Evolutionary conservation across 169 alveolate genomes (phyloP).

Genomic region (Plasmodium billcollinsi): DNA sequence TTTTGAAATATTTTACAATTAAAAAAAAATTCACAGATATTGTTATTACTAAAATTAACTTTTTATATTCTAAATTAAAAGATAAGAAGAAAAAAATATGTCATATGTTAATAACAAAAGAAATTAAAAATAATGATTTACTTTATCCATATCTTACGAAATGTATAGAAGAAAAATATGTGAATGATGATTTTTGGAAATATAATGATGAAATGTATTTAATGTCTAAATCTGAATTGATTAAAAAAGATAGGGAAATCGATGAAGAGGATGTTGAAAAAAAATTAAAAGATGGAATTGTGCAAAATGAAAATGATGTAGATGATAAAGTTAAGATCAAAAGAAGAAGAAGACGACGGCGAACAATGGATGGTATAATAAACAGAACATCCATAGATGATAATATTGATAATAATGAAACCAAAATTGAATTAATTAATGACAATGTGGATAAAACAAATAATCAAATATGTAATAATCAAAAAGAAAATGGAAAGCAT

Average conservation of each 20-base stretch:
- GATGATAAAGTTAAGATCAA: not conserved
- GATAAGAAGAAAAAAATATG: conserved; percentile 39
- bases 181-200: no score
- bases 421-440: not conserved
- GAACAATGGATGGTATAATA: no score
- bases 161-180: not conserved
- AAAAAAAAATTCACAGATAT: conserved; percentile 65
- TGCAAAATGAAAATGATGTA: not conserved
- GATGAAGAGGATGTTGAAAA: no score
- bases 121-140: conserved; percentile 8
- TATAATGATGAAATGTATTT: no score
- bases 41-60: conserved; percentile 23
- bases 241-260: not conserved
- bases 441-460: not conserved
- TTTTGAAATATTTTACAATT: conserved; percentile 48
- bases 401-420: no score
- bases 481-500: not conserved
- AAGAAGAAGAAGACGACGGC: conserved; percentile 13
- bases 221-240: not conserved
- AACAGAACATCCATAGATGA: no score
- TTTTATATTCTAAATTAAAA: conserved; percentile 49
- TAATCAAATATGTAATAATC: not conserved
- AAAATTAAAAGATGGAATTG: not conserved
- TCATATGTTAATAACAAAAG: conserved; percentile 26
- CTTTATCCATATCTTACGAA: not conserved